A percentile compares a stretch with the other conserved stretches of the same genome.
phyloP scores from a whole-genome alignment of 139 green algal species.

The Micractinium conductrix region DNA sequence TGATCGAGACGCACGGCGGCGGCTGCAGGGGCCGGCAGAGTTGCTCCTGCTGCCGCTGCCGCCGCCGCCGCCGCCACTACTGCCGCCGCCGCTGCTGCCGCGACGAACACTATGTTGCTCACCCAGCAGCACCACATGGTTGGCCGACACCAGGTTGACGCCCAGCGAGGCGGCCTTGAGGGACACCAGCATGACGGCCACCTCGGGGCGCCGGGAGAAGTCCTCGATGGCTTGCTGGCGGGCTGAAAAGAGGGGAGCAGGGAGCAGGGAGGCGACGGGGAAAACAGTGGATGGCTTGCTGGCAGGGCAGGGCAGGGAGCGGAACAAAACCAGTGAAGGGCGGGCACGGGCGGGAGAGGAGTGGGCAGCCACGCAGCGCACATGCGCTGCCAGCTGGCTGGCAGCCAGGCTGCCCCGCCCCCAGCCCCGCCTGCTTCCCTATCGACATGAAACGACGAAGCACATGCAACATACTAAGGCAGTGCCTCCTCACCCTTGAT shows the following conservation, averaged over 20 bases:
- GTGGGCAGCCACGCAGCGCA: background rate
- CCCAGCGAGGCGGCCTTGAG: constrained; percentile 90
- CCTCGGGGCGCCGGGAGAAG: constrained; percentile 68
- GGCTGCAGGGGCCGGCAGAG: background rate
- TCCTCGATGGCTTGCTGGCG: constrained; percentile 78
- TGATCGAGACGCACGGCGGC: too few relatives aligned
- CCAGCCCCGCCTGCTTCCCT: background rate
- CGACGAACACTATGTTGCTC: too few relatives aligned
- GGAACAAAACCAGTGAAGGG: background rate
- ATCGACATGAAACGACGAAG: background rate
- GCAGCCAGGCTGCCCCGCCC: too few relatives aligned
- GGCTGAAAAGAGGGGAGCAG: background rate
- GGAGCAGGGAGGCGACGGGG: background rate
- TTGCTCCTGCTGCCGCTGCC: too few relatives aligned
- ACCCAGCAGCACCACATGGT: constrained; percentile 76
- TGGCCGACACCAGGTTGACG: constrained; percentile 90
- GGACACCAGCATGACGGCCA: constrained; percentile 63
- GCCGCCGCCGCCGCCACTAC: too few relatives aligned
- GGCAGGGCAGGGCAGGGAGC: background rate
- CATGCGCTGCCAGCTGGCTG: background rate
- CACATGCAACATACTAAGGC: background rate
- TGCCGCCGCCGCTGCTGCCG: too few relatives aligned
- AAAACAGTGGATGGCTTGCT: background rate
- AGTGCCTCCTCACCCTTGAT: constrained; percentile 36
- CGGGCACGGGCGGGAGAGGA: background rate